A percentile compares a stretch with the other conserved stretches of the same genome.
These are phyloP conservation scores for Pichia exigua DNA, from an alignment of 805 yeast species.

Conservation along the genomic window DNA sequence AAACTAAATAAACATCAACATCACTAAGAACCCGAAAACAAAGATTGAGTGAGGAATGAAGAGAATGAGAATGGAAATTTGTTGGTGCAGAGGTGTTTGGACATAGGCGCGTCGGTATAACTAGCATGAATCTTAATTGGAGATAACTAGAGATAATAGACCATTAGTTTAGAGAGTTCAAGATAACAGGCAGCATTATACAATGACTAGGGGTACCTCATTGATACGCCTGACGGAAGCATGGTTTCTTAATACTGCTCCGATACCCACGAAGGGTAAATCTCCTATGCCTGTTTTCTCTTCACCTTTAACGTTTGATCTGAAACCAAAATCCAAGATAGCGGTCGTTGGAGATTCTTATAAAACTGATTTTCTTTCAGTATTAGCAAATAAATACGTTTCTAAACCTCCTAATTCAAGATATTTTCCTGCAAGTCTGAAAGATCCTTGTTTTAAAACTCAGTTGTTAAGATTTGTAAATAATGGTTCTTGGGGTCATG, in stretches of 20 bases:
- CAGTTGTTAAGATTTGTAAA: constrained; percentile 33
- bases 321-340: constrained; percentile 37
- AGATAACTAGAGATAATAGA: not conserved
- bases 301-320: constrained; percentile 34
- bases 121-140: not conserved
- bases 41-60: not conserved
- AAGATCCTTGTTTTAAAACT: constrained; percentile 37
- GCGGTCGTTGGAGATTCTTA: constrained; percentile 45
- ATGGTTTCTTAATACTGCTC: constrained; percentile 7
- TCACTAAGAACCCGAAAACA: not conserved
- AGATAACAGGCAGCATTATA: too few relatives aligned
- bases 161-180: too few relatives aligned
- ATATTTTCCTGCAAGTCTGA: constrained; percentile 42
- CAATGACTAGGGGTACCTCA: not conserved
- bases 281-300: constrained; percentile 25
- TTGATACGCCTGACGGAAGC: constrained; percentile 10
- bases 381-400: constrained; percentile 48
- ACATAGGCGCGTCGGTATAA: not conserved
- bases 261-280: not conserved
- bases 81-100: not conserved
- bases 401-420: constrained; percentile 47
- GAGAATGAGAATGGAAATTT: not conserved
- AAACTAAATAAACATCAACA: not conserved
- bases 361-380: constrained; percentile 47
- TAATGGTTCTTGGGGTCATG: constrained; percentile 30